Conservation (phyloP, 164 flowering plant species). For the Santalum album region DNA sequence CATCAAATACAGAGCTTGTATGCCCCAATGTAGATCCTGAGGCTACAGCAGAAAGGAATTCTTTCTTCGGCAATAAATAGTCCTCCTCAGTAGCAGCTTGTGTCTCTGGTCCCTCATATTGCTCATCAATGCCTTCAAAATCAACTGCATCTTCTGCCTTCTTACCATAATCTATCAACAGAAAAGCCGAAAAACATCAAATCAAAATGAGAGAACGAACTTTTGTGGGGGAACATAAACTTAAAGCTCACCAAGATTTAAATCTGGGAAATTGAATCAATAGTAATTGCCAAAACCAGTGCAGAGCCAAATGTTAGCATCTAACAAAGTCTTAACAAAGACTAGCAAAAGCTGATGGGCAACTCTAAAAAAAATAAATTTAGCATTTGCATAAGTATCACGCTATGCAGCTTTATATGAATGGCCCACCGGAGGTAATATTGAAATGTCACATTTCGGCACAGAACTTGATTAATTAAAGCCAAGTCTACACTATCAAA, state of each 20-base stretch:
- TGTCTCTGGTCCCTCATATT: slow-evolving; percentile 93
- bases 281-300: no score
- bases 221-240: no score
- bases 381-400: not conserved
- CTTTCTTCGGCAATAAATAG: slow-evolving; percentile 57
- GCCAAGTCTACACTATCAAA: no score
- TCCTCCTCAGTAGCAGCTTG: slow-evolving; percentile 78
- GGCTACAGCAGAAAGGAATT: slow-evolving; percentile 48
- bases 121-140: slow-evolving; percentile 94
- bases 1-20: slow-evolving; percentile 57
- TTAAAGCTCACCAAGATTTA: no score
- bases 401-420: not conserved
- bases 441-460: no score
- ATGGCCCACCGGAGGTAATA: not conserved
- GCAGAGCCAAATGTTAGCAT: not conserved
- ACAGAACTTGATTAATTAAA: no score
- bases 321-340: not conserved
- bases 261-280: no score
- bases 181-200: slow-evolving; percentile 1
- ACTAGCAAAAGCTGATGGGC: not conserved
- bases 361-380: not conserved
- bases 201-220: no score
- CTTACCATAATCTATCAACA: slow-evolving; percentile 65
- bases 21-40: slow-evolving; percentile 34
- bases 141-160: slow-evolving; percentile 97